Evolutionary conservation across 2,329 filamentous ascomycete species (phyloP), one percentile per base, ranked within the genome.

Genomic region (Fusarium lyarnte): DNA sequence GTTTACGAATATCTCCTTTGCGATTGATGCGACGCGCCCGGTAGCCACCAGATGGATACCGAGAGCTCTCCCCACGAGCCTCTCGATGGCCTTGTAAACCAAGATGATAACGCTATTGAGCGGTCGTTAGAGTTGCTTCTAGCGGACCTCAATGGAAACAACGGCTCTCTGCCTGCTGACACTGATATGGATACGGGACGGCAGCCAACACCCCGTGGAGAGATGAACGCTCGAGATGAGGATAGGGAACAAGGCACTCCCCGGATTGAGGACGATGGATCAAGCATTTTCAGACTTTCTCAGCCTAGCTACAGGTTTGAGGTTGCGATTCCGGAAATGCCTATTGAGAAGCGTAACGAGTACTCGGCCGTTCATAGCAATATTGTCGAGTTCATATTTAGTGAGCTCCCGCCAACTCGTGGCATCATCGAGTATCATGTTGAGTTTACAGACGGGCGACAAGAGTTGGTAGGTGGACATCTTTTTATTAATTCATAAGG

Each of bases 391-490:
- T 76, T 72, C 8, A 72, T 87, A 8, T 47, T 81, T 2, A 77
- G 79, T 9, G 74, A 82, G 58, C 69, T 78, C 19, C 66, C 74
- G 2, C 73, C 73, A 2, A 75, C 77, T 19, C 64, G 69, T 13
- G 74, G 71, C 11, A 72, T 80, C 14, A 27, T 74, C 4, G 76
- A 76, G 27, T 85, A 84, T 46, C 76, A 73, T 8, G 79, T 85
- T 16, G 84, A 86, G 65, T 87, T 86, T 52, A 82, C 82, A 35
- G 85, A 87, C 70, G 86, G 85, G 29, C 80, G 82, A 54, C 73
- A 82, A 69, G 81, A 85, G 59, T 65, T 81, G 73, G 86, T 87
- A 81, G 81, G 85, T 83, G 36, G 43, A 54, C 33, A 27, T 54
- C 27, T 51, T 52, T 35, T 55, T 38, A 35, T 51, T 23, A 16